Evolutionary conservation across 202 grass and related monocot genomes (phyloP), one percentile per base, ranked within the genome.

Genomic region (Brachypodium distachyon): DNA sequence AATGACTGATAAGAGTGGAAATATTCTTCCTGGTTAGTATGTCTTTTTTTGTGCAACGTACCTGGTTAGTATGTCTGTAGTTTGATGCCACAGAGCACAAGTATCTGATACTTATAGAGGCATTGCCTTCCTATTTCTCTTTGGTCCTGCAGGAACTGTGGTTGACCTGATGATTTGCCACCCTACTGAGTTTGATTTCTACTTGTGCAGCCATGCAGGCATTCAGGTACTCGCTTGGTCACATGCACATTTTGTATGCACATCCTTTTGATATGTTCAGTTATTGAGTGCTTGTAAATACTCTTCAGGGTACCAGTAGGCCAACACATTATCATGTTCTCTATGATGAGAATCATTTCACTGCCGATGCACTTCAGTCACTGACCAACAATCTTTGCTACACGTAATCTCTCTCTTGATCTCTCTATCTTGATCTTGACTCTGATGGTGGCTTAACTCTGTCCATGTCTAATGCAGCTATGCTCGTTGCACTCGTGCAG

Each of bases 331-430:
- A 93, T 43, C 94, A 93, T 76, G 90, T 93, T 32, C 77, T 93
- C 6, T 89, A 76, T 34, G 90, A 97, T 60, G 94, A 91, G 52
- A 97, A 93, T 9, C 32, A 65, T 23, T 93, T 97, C 74, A 72
- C 81, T 63, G 88, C 94, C 19, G 78, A 97, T 66, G 82, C 66
- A 12, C 61, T 97, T 9, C 90, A 93, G 80, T 89, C 25, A 9
- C 38, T 97, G 23, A 93, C 94, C 9, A 93, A 97, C 67, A 93
- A 97, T 48, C 81, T 97, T 40, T 97, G 94, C 58, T 97, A 93
- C 64, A 97, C 88, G 94, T 97, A 81, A 87, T 34, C 33, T 33
- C 25, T 52, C 18, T 52, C 32, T 70, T 7, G 12, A 3, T 51
- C 46, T 29, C 11, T 12, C 7, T 11, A 34, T 66, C 5, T 12